phyloP scores from a whole-genome alignment of 345 rosid genomes.

The Anastatica hierochuntica region DNA sequence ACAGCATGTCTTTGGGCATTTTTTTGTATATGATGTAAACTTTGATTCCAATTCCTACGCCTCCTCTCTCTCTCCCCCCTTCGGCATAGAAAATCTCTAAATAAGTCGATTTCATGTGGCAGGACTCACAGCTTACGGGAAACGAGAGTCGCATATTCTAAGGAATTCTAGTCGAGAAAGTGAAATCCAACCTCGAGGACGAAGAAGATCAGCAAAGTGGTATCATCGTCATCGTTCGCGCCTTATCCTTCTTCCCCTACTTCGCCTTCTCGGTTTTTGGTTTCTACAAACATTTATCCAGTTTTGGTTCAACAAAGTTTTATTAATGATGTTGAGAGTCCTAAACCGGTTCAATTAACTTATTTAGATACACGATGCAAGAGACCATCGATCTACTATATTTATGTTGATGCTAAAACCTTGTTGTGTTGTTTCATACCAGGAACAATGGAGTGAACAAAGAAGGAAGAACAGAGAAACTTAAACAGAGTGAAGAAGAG shows the following conservation, averaged over 20 bases:
- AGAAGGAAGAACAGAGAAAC: too few species aligned
- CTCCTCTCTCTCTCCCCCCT: not conserved
- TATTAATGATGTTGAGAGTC: conserved; percentile 13
- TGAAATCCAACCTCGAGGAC: conserved; percentile 73
- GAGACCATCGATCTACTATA: too few species aligned
- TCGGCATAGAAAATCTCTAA: not conserved
- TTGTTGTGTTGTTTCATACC: too few species aligned
- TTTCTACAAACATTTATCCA: conserved; percentile 22
- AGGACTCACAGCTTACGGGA: conserved; percentile 67
- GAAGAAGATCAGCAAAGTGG: conserved; percentile 29
- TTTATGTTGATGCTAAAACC: too few species aligned
- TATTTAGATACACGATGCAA: conserved; percentile 21
- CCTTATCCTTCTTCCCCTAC: conserved; percentile 39
- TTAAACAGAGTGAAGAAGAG: too few species aligned
- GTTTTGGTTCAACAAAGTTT: conserved; percentile 18
- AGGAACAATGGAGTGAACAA: too few species aligned
- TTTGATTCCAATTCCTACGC: conserved; percentile 9
- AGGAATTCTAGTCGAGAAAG: conserved; percentile 81
- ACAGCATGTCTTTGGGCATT: too few species aligned
- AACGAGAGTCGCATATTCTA: conserved; percentile 56
- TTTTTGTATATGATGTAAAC: too few species aligned
- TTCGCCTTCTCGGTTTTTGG: conserved; percentile 34
- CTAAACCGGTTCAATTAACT: conserved; percentile 22
- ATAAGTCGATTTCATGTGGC: conserved; percentile 16
- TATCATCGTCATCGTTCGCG: conserved; percentile 9